Percentiles rank a stretch among this genome's conserved stretches.
Evolutionary conservation across 441 rosid genomes (phyloP).

Genomic region (Euphorbia schlechtendalii): DNA sequence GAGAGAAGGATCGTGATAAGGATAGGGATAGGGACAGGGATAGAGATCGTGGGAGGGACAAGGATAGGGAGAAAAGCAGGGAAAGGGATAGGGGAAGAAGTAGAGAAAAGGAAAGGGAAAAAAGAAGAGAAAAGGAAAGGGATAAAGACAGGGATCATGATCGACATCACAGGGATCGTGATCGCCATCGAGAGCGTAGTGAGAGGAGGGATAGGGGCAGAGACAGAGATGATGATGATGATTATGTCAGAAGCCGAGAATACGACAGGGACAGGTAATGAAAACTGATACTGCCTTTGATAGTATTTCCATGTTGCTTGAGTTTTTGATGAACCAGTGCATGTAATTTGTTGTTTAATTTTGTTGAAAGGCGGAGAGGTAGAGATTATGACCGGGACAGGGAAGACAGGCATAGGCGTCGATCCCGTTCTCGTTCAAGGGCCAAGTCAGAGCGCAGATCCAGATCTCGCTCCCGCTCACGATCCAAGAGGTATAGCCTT

Average conservation of each 20-base stretch:
- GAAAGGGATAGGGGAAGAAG: slow-evolving; percentile 35
- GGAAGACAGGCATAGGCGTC: slow-evolving; percentile 60
- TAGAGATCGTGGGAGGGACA: slow-evolving; percentile 38
- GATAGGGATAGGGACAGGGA: slow-evolving; percentile 39
- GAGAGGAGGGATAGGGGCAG: slow-evolving; percentile 71
- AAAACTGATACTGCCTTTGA: background rate
- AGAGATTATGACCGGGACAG: slow-evolving; percentile 68
- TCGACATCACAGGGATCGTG: slow-evolving; percentile 59
- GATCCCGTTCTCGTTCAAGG: slow-evolving; percentile 49
- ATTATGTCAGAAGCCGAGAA: slow-evolving; percentile 45
- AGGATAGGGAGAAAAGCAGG: slow-evolving; percentile 35
- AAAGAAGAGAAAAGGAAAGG: too few species aligned
- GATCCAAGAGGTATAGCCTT: slow-evolving; percentile 62
- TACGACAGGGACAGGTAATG: slow-evolving; percentile 67
- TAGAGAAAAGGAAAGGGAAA: slow-evolving; percentile 48
- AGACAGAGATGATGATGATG: slow-evolving; percentile 70
- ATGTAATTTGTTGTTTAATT: background rate
- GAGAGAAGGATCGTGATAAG: slow-evolving; percentile 44
- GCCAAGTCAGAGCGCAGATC: slow-evolving; percentile 75
- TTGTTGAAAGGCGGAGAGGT: slow-evolving; percentile 47
- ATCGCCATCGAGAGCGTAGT: slow-evolving; percentile 51
- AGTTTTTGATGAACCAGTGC: background rate
- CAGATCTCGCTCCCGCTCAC: slow-evolving; percentile 62
- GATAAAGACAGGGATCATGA: slow-evolving; percentile 57
- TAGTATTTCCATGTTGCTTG: background rate